Base-by-base conservation (phyloP, 805 yeast species). In the Yarrowia phangngaensis region DNA sequence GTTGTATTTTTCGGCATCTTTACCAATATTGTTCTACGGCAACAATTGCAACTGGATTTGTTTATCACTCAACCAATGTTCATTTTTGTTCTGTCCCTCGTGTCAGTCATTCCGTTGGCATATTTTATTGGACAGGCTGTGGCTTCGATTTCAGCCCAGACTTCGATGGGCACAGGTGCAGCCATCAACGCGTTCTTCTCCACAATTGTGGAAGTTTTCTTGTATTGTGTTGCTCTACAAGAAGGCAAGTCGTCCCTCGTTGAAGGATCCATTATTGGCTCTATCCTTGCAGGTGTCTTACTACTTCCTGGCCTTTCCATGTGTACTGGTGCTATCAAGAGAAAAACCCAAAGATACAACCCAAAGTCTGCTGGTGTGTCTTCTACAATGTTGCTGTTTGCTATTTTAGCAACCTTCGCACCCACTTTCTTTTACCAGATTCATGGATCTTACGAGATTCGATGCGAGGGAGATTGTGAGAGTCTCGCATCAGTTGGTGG, bases 111-210 rank as follows among this genome's bases (percentile, higher is more conserved):
- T 27, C 98, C 98, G 6, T 70, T 92, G 56, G 97, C 98, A 0
- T 90, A 92, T 62, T 92, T 88, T 66, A 89, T 92, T 58, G 98
- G 98, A 3, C 97, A 90, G 65, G 97, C 97, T 5, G 98, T 92
- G n/a, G 98, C 98, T 0, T 89, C 97, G 2, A 92, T 92, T 52
- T 84, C 95, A 6, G 97, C 98, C 0, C 98, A 92, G 68, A 86
- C 97, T 0, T 89, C 97, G 0, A 92, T 92, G 98, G 97, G 97
- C 20, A 80, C 92, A 52, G 97, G 97, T 70, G 98, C 98, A 1
- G 96, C 89, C 0, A 88, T 92, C 58, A 92, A 92, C 64, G 98
- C 98, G 0, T 90, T 92, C 60, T 92, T 92, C 72, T 89, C 97
- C 1, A 89, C 98, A 0, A 75, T 92, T 41, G 97, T 92, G 6